Evolutionary conservation across 2,329 filamentous ascomycete species (phyloP).

Genomic region (Fusarium decemcellulare): DNA sequence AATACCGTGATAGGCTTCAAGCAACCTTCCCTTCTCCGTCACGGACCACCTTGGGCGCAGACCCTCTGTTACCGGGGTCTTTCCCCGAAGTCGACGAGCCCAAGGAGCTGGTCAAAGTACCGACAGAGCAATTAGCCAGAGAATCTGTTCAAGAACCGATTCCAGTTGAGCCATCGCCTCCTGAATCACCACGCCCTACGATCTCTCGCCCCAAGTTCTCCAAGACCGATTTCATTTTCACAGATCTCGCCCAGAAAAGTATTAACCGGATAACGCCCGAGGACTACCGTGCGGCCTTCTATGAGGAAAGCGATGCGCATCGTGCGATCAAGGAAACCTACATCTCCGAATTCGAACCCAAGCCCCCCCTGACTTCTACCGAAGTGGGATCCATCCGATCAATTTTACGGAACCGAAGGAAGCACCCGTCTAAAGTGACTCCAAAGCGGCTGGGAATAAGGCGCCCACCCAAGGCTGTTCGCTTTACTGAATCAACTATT

Average conservation of each 20-base stretch:
- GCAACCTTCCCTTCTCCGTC: slow-evolving; percentile 37
- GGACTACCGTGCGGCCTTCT: slow-evolving; percentile 37
- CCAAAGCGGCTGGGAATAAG: slow-evolving; percentile 46
- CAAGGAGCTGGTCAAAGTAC: slow-evolving; percentile 9
- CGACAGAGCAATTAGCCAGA: not conserved
- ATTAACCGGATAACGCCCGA: slow-evolving; percentile 33
- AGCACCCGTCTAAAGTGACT: slow-evolving; percentile 23
- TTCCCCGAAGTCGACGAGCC: slow-evolving; percentile 45
- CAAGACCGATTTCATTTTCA: slow-evolving; percentile 30
- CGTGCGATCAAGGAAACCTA: slow-evolving; percentile 36
- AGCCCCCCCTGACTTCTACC: slow-evolving; percentile 31
- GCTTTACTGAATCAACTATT: slow-evolving; percentile 48
- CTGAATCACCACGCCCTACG: slow-evolving; percentile 11
- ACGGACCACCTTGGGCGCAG: slow-evolving; percentile 34
- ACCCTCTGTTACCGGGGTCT: slow-evolving; percentile 43
- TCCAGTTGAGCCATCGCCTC: not conserved
- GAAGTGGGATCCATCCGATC: slow-evolving; percentile 44
- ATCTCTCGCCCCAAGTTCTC: slow-evolving; percentile 23
- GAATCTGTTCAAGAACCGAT: not conserved
- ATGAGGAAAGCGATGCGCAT: slow-evolving; percentile 40
- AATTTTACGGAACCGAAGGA: slow-evolving; percentile 48
- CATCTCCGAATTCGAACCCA: slow-evolving; percentile 39
- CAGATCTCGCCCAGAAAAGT: slow-evolving; percentile 21
- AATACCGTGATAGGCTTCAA: slow-evolving; percentile 43
- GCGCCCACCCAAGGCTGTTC: slow-evolving; percentile 47